Evolutionary conservation across 176 grass and related monocot genomes (phyloP).

Genomic region (Oryza officinalis): DNA sequence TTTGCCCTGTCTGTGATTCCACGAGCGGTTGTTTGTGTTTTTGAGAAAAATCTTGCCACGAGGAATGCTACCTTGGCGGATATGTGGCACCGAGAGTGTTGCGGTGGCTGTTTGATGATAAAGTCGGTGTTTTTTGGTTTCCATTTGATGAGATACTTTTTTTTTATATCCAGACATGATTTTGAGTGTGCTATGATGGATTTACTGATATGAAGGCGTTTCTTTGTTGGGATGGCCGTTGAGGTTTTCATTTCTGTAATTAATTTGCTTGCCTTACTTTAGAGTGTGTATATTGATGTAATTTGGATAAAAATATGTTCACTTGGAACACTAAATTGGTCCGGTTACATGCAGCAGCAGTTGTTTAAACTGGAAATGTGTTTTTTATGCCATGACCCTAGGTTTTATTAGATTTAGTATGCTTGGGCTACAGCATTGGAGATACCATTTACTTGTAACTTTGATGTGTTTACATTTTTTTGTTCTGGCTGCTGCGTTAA

Average conservation of each 20-base stretch:
- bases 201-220: not conserved
- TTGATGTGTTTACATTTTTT: not conserved
- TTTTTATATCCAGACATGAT: not conserved
- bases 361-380: not conserved
- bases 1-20: not conserved
- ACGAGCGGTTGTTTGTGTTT: not conserved
- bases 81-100: not conserved
- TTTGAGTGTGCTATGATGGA: not conserved
- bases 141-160: not conserved
- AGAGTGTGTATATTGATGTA: not conserved
- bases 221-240: not conserved
- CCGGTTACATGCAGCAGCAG: not conserved
- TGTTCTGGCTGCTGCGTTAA: not conserved
- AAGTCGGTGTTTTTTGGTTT: not conserved
- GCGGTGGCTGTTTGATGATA: not conserved
- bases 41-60: not conserved
- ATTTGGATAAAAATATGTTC: not conserved
- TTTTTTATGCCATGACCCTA: not conserved
- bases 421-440: not conserved
- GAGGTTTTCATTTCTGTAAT: not conserved
- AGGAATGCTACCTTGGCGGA: not conserved
- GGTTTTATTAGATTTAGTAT: not conserved
- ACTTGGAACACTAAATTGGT: not conserved
- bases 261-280: not conserved
- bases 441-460: not conserved